phyloP scores from a whole-genome alignment of 805 yeast species.

The Ogataea salicorniae region DNA sequence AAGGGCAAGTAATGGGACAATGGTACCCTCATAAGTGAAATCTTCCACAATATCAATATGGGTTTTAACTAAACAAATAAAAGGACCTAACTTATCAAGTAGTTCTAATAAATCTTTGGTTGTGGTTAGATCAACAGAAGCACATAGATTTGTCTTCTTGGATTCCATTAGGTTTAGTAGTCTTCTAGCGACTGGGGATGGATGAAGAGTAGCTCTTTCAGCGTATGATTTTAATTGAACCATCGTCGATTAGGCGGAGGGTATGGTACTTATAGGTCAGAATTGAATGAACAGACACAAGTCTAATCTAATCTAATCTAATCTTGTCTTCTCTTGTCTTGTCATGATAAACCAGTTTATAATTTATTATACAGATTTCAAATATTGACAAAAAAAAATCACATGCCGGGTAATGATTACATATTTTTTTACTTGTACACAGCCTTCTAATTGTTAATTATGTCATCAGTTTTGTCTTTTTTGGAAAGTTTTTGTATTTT shows the following conservation, averaged over 20 bases:
- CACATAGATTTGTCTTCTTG: slow-evolving; percentile 87
- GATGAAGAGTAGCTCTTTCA: slow-evolving; percentile 63
- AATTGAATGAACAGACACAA: too few relatives aligned
- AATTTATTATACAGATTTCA: too few relatives aligned
- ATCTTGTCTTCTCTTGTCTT: too few relatives aligned
- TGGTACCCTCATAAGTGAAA: slow-evolving; percentile 75
- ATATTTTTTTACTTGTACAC: too few relatives aligned
- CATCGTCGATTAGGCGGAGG: neutral
- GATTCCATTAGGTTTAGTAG: slow-evolving; percentile 68
- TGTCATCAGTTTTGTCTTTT: too few relatives aligned
- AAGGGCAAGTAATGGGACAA: slow-evolving; percentile 64
- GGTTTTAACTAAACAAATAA: slow-evolving; percentile 86
- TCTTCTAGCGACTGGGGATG: slow-evolving; percentile 74
- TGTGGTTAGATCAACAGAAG: slow-evolving; percentile 84
- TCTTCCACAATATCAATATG: slow-evolving; percentile 93
- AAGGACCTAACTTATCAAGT: slow-evolving; percentile 82
- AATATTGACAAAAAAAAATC: too few relatives aligned
- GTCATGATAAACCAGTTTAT: too few relatives aligned
- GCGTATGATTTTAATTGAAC: slow-evolving; percentile 40
- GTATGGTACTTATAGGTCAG: neutral
- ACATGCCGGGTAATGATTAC: too few relatives aligned
- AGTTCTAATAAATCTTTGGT: slow-evolving; percentile 69
- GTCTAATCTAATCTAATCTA: too few relatives aligned
- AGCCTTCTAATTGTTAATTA: too few relatives aligned
- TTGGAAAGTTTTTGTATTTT: too few relatives aligned